Evolutionary conservation across 768 basidiomycete genomes (phyloP), one percentile per base, ranked within the genome.

Genomic region (Podaxis carcinomalis): DNA sequence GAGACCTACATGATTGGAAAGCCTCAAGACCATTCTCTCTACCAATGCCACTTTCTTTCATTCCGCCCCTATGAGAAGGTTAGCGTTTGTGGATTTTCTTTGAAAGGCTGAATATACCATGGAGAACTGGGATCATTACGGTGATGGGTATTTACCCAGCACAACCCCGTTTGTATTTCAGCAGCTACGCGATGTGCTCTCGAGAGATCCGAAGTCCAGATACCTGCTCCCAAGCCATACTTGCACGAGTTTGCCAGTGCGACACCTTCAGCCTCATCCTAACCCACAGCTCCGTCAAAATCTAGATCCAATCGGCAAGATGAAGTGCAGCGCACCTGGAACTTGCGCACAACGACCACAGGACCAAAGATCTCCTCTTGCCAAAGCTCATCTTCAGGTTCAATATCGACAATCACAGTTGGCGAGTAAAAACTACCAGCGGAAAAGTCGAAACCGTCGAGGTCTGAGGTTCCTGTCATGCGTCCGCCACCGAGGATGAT

Each of bases 131-230:
- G 93, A 68, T 94, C 92, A 66, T 95, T 94, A 50, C 92, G 82
- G 68, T 95, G 93, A 65, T 93, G 91, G 0, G 89, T 92, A 69
- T 95, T 94, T 39, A 93, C 83, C 93, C 93, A 95, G 49, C 90
- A 88, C 32, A 94, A 68, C 4, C 93, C 93, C 16, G 87, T 77
- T 65, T 94, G 80, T 37, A 95, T 85, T 36, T 76, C 75, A 53
- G 80, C 80, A 5, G 92, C 82, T 2, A 92, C 82, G 3, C 88
- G 85, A 68, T 93, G 91, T 9, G 89, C 92, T 58, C 85, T 79
- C 0, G 90, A 87, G 35, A 94, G 68, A 70, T 92, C 78, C 28
- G 78, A 75, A 3, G 91, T 92, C 92, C 92, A 95, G 51, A 95
- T 78, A 7, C 87, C 88, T 2, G 89, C 88, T 13, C 91, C 92